Base-by-base conservation (phyloP, 306 rosid species). In the Biancaea sappan region DNA sequence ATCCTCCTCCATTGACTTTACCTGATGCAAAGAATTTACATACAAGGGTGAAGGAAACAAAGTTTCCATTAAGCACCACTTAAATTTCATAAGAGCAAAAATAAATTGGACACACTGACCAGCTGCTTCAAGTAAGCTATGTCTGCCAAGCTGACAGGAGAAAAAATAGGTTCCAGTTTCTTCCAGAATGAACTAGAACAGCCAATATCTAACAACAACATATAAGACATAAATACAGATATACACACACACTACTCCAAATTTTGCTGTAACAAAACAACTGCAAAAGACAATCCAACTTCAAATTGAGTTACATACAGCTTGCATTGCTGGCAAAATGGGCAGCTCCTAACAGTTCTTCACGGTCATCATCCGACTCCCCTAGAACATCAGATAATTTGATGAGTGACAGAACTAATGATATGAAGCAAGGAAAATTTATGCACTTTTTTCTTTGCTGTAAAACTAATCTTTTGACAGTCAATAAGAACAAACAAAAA, bases 121-220 rank as follows among this genome's bases (percentile, higher is more conserved):
- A 77, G 88, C 77, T 89, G 88, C 87, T 89, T 91, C 86, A 86
- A 78, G 80, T 57, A 81, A 66, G 84, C 81, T 68, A 67, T 75
- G 67, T 71, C 86, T 63, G 79, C 88, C 68, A 78, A 76, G 83
- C 79, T 78, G 66, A 88, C 80, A 75, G 92, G 69, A 76, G 87
- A 84, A 82, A 91, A 88, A 69, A 77, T 29, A 48, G 83, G 85
- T 76, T 93, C 96, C 87, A 85, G 52, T 76, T 88, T 82, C 92
- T 87, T 86, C 98, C 98, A 93, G 80, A 91, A 91, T 53, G 84
- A 15, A 84, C 91, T 78, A 46, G 96, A 89, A 75, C 94, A 86
- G 51, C 92, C 86, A 68, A 76, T 74, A 85, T 86, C 98, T 93
- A 84, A 50, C 66, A 74, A 66, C 37, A 81, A 81, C 40, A 65